Conservation (phyloP, 306 rosid genomes). For the Senna siamea region DNA sequence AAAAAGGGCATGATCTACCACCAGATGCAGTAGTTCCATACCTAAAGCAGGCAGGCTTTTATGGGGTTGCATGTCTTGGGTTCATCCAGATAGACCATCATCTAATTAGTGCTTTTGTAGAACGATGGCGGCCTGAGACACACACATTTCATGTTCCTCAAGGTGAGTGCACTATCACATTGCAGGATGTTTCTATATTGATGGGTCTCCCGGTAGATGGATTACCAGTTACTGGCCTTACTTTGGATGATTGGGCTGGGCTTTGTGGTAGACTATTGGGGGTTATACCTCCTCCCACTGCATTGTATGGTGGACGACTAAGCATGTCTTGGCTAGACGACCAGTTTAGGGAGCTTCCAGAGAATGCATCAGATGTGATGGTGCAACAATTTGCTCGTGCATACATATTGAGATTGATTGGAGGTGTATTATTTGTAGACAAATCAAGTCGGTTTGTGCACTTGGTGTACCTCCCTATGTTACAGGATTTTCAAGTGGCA, state of each 20-base stretch:
- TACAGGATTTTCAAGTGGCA: neutral
- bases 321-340: neutral
- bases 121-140: constrained; percentile 7
- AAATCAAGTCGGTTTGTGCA: neutral
- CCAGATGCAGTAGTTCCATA: neutral
- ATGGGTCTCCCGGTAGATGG: constrained; percentile 3
- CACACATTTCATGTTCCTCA: neutral
- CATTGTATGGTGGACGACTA: neutral
- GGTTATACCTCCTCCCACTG: neutral
- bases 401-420: constrained; percentile 3
- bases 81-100: neutral
- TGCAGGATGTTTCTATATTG: neutral
- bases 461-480: neutral
- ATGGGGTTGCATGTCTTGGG: neutral
- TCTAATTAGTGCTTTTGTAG: constrained; percentile 1
- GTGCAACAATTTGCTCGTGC: neutral
- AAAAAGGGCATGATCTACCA: neutral
- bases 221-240: neutral
- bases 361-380: neutral
- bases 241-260: neutral
- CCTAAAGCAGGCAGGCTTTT: neutral
- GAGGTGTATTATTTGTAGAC: neutral
- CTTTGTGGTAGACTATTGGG: neutral
- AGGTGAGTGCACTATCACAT: constrained; percentile 1
- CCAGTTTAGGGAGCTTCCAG: neutral